Percentiles rank a stretch among this genome's conserved stretches.
These are phyloP conservation scores for Saccharomyces eubayanus DNA, from an alignment of 805 yeast genomes.

Conservation along the genomic window DNA sequence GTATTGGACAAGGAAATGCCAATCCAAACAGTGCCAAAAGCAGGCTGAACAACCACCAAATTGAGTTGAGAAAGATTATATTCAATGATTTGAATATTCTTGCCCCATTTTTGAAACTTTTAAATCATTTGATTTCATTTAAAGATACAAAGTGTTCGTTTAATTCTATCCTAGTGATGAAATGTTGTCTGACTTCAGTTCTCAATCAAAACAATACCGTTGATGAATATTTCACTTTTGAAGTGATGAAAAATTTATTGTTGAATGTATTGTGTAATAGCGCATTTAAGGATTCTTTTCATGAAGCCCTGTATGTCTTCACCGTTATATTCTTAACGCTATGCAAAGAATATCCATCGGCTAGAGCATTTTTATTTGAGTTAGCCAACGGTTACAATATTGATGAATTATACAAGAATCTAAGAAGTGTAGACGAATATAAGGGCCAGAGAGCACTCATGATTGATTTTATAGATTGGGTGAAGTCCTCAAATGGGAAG, in stretches of 20 bases:
- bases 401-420: slow-evolving; percentile 51
- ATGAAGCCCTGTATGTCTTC: slow-evolving; percentile 85
- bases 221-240: slow-evolving; percentile 46
- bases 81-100: slow-evolving; percentile 56
- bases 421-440: slow-evolving; percentile 57
- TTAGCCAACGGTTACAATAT: slow-evolving; percentile 54
- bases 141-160: slow-evolving; percentile 90
- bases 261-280: slow-evolving; percentile 61
- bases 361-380: slow-evolving; percentile 45
- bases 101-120: slow-evolving; percentile 67
- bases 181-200: slow-evolving; percentile 63
- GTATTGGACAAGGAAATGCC: slow-evolving; percentile 69
- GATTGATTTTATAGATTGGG: slow-evolving; percentile 62
- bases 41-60: slow-evolving; percentile 46
- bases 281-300: slow-evolving; percentile 76
- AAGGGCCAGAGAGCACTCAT: slow-evolving; percentile 77
- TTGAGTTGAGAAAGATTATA: slow-evolving; percentile 57
- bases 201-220: slow-evolving; percentile 65
- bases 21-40: slow-evolving; percentile 28
- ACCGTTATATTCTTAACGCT: slow-evolving; percentile 71
- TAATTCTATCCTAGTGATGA: slow-evolving; percentile 74
- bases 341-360: slow-evolving; percentile 63
- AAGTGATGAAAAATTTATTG: slow-evolving; percentile 61
- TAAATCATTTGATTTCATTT: slow-evolving; percentile 69
- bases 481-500: slow-evolving; percentile 37